Evolutionary conservation across 2,329 filamentous ascomycete species (phyloP).

Genomic region (Cladosporium sp.): DNA sequence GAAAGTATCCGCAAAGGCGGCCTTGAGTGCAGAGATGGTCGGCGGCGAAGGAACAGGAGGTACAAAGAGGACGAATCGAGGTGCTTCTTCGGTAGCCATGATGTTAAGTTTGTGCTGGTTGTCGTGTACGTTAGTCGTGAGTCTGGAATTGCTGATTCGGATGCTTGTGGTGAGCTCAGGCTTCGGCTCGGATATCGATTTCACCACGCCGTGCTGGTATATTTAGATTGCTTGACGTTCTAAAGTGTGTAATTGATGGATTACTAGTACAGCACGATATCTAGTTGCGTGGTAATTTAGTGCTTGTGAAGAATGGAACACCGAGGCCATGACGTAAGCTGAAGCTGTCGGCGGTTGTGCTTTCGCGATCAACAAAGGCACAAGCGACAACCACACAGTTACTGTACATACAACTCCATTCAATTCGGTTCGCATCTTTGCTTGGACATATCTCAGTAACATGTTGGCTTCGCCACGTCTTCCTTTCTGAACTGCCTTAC

Average conservation of each 20-base stretch:
- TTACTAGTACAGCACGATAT: not conserved
- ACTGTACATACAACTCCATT: not conserved
- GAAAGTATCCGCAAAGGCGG: conserved; percentile 45
- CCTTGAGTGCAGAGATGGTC: conserved; percentile 43
- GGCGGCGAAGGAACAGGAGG: conserved; percentile 45
- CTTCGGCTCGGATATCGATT: not conserved
- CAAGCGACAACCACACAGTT: not conserved
- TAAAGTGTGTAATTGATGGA: not conserved
- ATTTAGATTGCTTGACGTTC: not conserved
- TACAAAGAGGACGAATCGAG: conserved; percentile 44
- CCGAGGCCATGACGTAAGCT: not conserved
- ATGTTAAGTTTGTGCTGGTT: not conserved
- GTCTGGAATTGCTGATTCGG: not conserved
- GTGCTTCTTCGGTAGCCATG: conserved; percentile 24
- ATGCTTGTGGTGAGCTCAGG: not conserved
- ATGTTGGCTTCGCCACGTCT: not conserved
- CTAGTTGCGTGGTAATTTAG: not conserved
- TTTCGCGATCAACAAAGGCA: conserved; percentile 2
- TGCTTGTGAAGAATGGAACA: conserved; percentile 3
- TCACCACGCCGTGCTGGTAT: not conserved
- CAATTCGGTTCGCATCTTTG: not conserved
- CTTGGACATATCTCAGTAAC: no score
- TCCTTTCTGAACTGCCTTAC: not conserved
- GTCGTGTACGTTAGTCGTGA: not conserved
- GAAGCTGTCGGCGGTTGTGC: not conserved